Evolutionary conservation across 2,329 filamentous ascomycete genomes (phyloP).

Genomic region (Plenodomus biglobosus): DNA sequence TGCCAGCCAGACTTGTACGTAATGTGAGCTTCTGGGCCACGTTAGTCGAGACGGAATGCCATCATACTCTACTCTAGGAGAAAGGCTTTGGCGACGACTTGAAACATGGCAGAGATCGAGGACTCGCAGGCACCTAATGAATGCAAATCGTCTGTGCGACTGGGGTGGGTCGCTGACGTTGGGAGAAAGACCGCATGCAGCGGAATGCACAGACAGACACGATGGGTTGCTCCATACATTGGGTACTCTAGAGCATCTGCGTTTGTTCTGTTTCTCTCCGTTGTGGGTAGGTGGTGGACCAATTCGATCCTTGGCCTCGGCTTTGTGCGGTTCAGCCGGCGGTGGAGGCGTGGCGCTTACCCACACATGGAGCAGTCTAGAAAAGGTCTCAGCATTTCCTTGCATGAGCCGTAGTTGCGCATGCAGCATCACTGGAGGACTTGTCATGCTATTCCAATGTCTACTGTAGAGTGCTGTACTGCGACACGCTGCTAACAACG

Average conservation of each 20-base stretch:
- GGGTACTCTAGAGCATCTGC: constrained; percentile 15
- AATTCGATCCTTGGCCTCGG: constrained; percentile 28
- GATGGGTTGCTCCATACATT: too few relatives aligned
- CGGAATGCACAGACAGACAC: constrained; percentile 8
- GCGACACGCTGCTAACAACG: constrained; percentile 17
- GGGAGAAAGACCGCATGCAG: constrained; percentile 15
- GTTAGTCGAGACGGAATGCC: constrained; percentile 15
- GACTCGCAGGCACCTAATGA: constrained; percentile 2
- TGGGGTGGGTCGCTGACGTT: constrained; percentile 17
- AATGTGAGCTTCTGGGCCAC: constrained; percentile 19
- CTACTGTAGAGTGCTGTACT: too few relatives aligned
- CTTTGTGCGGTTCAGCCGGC: constrained; percentile 25
- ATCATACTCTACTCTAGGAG: constrained; percentile 28
- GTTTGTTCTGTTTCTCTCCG: constrained; percentile 5
- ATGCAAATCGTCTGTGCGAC: background rate
- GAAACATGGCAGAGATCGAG: constrained; percentile 6
- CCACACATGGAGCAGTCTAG: constrained; percentile 30
- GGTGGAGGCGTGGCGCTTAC: constrained; percentile 14
- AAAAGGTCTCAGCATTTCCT: constrained; percentile 23
- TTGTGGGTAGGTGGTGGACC: constrained; percentile 15
- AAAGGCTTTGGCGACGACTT: background rate
- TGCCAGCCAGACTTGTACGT: constrained; percentile 22
- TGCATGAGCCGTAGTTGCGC: too few relatives aligned
- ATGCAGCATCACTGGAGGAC: too few relatives aligned
- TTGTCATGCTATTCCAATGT: too few relatives aligned